Evolutionary conservation across 2,329 filamentous ascomycete species (phyloP).

Genomic region (Epichloe uncinata): DNA sequence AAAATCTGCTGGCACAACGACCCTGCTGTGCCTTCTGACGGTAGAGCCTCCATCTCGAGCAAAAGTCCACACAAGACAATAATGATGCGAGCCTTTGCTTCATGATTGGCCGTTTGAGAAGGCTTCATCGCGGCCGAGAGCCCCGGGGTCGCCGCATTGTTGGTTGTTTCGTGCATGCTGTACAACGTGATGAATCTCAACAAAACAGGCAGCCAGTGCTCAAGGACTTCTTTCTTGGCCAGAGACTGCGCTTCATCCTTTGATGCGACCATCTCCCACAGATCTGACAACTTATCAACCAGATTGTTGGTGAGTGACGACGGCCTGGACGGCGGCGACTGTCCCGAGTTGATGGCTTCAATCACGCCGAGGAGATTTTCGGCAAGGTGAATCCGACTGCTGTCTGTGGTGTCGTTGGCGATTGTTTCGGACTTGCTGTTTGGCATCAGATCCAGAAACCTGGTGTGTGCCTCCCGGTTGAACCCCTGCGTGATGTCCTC

Average conservation of each 20-base stretch:
- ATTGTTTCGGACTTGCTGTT: constrained; percentile 29
- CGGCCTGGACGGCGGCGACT: constrained; percentile 25
- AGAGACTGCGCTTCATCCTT: constrained; percentile 23
- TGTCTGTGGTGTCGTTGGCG: constrained; percentile 13
- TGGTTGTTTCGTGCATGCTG: constrained; percentile 26
- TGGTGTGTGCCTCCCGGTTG: constrained; percentile 40
- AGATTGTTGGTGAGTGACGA: constrained; percentile 31
- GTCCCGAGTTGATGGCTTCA: constrained; percentile 40
- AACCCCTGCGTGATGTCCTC: constrained; percentile 46
- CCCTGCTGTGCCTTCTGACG: constrained; percentile 18
- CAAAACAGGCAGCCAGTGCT: constrained; percentile 45
- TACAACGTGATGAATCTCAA: constrained; percentile 45
- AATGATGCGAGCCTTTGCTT: constrained; percentile 34
- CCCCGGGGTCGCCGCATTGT: constrained; percentile 16
- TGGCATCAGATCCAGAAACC: constrained; percentile 45
- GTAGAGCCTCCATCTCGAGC: constrained; percentile 34
- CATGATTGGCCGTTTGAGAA: constrained; percentile 17
- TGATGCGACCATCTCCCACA: constrained; percentile 39
- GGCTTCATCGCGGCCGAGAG: constrained; percentile 21
- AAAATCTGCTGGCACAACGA: constrained; percentile 36
- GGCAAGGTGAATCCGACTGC: constrained; percentile 32
- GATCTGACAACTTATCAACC: constrained; percentile 41
- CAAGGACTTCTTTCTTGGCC: constrained; percentile 27
- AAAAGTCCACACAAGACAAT: constrained; percentile 38
- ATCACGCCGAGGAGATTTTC: constrained; percentile 44